Evolutionary conservation across 139 green algal genomes (phyloP), one percentile per base, ranked within the genome.

Genomic region (Eudorina sp.): DNA sequence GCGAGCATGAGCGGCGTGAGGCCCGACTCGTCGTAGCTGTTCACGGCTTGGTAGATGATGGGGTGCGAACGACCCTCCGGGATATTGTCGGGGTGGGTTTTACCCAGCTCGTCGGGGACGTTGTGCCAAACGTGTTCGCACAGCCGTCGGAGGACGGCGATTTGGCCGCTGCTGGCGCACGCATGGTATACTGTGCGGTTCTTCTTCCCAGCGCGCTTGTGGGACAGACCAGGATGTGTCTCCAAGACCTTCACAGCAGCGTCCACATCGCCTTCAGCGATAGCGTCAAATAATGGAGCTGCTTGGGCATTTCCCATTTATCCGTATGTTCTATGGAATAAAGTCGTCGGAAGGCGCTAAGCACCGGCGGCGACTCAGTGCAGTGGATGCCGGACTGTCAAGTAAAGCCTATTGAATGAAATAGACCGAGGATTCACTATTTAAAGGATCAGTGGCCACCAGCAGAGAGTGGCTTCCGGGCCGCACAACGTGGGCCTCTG

Each of bases 1-100:
- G 80, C 80, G 2, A 86, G 41, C 43, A 86, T 86, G 2, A 86
- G 60, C 21, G 80, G 60, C n/a, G 80, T 62, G 4, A 77, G 43
- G 4, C 80, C 80, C 0, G 16, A 19, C 60, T 76, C 21, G 41
- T 86, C 80, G 13, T 38, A 53, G 16, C 0, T n/a, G 60, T 86
- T 86, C 4, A 86, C 46, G 2, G 38, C 60, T 1, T 29, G 38
- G 23, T 27, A 53, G 31, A 86, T 76, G 60, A 43, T 23, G 0
- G 60, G 60, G 41, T 86, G 80, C 6, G 13, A 23, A 19, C 27
- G 27, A 8, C 79, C 66, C 66, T 75, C 53, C 9, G 53, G 19
- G 62, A 34, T 5, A 19, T 29, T 5, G 62, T 3, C 48, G 48
- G 48, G 48, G 23, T 70, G 58, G 1, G 45, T 45, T 3, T 40